These are phyloP conservation scores for Amaranthus hypochondriacus DNA, from an alignment of 148 eudicot genomes.

Conservation along the genomic window DNA sequence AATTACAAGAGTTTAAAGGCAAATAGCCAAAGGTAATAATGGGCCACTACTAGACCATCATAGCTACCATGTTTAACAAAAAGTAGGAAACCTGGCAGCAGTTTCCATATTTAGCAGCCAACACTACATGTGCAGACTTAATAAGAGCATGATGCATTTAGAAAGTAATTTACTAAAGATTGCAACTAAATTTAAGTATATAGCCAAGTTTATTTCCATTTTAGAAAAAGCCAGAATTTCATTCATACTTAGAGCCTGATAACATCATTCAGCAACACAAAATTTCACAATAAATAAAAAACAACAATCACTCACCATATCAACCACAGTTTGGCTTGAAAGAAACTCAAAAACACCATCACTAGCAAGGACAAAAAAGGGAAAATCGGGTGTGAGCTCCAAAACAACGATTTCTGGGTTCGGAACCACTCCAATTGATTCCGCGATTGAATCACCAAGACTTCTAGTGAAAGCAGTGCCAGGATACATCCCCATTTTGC, in stretches of 20 bases:
- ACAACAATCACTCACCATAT: slow-evolving; percentile 66
- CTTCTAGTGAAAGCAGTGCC: slow-evolving; percentile 98
- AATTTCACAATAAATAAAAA: background rate
- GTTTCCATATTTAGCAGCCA: slow-evolving; percentile 4
- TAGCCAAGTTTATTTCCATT: background rate
- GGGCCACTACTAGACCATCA: background rate
- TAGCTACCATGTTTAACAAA: background rate
- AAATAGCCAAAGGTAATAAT: background rate
- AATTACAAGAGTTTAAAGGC: background rate
- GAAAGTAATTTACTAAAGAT: background rate
- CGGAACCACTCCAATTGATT: slow-evolving; percentile 88
- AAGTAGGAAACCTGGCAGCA: background rate
- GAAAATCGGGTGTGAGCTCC: slow-evolving; percentile 77
- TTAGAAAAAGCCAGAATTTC: background rate
- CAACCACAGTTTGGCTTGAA: slow-evolving; percentile 93
- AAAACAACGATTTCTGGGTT: slow-evolving; percentile 82
- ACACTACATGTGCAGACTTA: background rate
- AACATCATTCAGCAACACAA: background rate
- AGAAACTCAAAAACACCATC: slow-evolving; percentile 98
- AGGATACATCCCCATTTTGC: slow-evolving; percentile 92
- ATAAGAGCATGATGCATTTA: background rate
- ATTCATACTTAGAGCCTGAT: background rate
- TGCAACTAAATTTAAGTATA: background rate
- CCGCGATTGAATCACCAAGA: slow-evolving; percentile 94
- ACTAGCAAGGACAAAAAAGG: slow-evolving; percentile 95